Evolutionary conservation across 23 red algal species (phyloP), one percentile per base, ranked within the genome.

Genomic region (Gracilariopsis chorda): DNA sequence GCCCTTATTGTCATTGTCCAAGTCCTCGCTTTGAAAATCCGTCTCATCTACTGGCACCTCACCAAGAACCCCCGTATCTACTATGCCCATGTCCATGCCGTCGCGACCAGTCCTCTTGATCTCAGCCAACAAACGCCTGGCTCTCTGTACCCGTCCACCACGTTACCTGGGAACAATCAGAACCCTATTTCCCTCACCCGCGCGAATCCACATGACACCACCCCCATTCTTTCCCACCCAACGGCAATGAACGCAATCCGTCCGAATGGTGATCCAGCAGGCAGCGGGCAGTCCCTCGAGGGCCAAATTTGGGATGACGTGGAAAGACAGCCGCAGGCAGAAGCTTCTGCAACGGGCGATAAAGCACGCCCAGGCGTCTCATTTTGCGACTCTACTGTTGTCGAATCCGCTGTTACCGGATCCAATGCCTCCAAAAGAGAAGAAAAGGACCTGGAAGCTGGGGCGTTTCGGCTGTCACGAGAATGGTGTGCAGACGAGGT

Each of bases 51-150:
- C 57, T 92, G 89, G 78, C 23, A 74, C 8, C 77, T 92, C 16
- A 76, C 78, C 63, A 92, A 92, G 79, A 51, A 83, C 39, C 89
- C 77, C 20, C 76, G 76, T 41, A 84, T 74, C 40, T 92, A 92
- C 64, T 92, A 83, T 36, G 67, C 81, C 17, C 75, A 68, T 39
- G 89, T 92, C 17, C 58, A 71, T 25, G 58, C 82, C 32, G 43
- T 43, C 21, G 82, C 58, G 14, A 28, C 57, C 34, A 62, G 57
- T 30, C 34, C 57, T 17, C 5, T 17, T 24, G 11, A 62, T 17
- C 21, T 62, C 21, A 9, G 12, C 1, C 10, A 30, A 29, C 8
- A 7, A 62, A 8, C 13, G 57, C 1, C 57, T 7, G 57, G 33
- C 57, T 62, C 57, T 62, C 21, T 24, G 27, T 30, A 62, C 27